A percentile compares a stretch with the other conserved stretches of the same genome.
These are phyloP conservation scores for Cryptosporidium canis DNA, from an alignment of 169 alveolate species.

Conservation along the genomic window DNA sequence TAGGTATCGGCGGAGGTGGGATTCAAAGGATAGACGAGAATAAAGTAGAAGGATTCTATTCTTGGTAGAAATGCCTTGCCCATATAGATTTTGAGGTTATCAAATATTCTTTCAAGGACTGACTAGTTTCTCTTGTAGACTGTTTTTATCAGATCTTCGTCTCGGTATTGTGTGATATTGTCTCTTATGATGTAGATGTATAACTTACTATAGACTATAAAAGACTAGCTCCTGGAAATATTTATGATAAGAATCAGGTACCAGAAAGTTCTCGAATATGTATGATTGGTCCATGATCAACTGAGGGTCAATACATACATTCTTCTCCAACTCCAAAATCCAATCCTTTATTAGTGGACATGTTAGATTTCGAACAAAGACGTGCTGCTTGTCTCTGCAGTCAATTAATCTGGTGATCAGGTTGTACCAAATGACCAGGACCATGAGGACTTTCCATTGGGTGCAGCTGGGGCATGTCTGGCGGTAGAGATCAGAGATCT, in stretches of 20 bases:
- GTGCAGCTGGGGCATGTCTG: conserved; percentile 4
- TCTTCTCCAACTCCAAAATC: conserved; percentile 3
- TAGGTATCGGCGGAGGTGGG: not conserved
- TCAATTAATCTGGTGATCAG: not conserved
- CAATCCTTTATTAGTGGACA: conserved; percentile 32
- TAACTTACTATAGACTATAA: not conserved
- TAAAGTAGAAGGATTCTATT: not conserved
- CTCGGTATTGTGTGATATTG: not conserved
- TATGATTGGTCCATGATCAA: not conserved
- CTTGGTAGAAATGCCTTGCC: not conserved
- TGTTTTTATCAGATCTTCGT: too few relatives aligned
- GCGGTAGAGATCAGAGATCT: not conserved
- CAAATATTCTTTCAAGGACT: too few relatives aligned
- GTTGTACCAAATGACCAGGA: conserved; percentile 26
- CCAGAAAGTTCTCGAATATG: not conserved
- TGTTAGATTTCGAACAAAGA: not conserved
- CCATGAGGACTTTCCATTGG: conserved; percentile 17
- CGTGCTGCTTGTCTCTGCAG: not conserved
- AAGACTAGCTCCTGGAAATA: not conserved
- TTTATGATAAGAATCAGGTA: not conserved
- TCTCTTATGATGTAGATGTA: not conserved
- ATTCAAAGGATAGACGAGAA: not conserved
- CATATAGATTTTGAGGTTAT: not conserved
- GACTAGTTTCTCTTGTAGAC: too few relatives aligned
- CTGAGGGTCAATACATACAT: not conserved